These are phyloP conservation scores for Corchorus capsularis DNA, from an alignment of 345 rosid species.

Conservation along the genomic window DNA sequence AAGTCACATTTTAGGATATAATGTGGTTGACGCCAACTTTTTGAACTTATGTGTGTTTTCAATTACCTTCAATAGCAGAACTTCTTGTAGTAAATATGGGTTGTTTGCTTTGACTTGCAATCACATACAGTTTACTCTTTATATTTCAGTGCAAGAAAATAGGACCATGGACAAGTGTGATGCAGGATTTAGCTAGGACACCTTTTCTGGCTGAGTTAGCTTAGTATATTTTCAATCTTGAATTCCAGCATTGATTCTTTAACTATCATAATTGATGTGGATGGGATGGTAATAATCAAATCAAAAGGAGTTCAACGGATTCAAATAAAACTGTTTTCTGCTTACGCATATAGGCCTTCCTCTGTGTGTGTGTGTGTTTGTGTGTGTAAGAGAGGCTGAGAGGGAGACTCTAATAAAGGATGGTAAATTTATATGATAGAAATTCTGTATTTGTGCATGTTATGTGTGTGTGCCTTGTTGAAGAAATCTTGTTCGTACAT, in stretches of 20 bases:
- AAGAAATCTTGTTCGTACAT: neutral
- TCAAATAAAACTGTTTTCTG: neutral
- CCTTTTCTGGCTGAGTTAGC: neutral
- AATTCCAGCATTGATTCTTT: neutral
- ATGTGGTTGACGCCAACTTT: neutral
- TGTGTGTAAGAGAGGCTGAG: neutral
- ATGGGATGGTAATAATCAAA: neutral
- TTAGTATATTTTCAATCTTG: neutral
- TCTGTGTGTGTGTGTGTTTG: neutral
- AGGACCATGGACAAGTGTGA: conserved; percentile 3
- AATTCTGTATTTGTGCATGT: neutral
- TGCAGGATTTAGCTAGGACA: neutral
- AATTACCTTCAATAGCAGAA: neutral
- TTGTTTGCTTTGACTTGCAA: neutral
- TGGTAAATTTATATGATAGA: neutral
- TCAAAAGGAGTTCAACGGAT: neutral
- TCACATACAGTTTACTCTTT: neutral
- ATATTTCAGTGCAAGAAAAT: neutral
- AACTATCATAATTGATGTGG: neutral
- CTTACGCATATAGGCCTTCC: neutral
- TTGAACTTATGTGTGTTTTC: conserved; percentile 5
- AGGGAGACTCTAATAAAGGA: neutral
- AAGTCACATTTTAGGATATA: neutral
- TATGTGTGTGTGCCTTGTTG: neutral
- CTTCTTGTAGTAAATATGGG: neutral